phyloP scores from a whole-genome alignment of 2,329 filamentous ascomycete species.

The Alternaria conjuncta region DNA sequence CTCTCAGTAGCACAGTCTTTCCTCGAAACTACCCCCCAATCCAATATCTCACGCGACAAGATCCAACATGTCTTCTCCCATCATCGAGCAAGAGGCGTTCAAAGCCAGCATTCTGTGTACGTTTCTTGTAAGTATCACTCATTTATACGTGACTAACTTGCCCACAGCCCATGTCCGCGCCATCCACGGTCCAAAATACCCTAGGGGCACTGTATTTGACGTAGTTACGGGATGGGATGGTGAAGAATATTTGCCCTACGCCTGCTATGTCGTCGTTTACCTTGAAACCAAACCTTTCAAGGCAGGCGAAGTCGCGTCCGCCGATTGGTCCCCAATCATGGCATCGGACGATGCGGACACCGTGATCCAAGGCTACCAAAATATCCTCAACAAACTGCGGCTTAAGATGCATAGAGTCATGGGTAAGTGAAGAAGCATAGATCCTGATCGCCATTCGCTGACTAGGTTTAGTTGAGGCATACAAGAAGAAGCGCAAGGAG shows the following conservation, averaged over 20 bases:
- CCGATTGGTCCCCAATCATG: neutral
- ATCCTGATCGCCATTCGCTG: neutral
- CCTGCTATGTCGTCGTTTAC: neutral
- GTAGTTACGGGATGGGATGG: neutral
- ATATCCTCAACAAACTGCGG: neutral
- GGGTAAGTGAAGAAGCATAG: neutral
- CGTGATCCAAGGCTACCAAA: too few relatives aligned
- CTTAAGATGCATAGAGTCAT: neutral
- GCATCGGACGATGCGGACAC: too few relatives aligned
- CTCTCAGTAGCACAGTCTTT: too few relatives aligned
- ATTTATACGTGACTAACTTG: too few relatives aligned
- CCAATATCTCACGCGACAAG: too few relatives aligned
- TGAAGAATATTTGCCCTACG: rapidly evolving
- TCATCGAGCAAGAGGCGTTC: too few relatives aligned
- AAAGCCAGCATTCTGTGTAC: too few relatives aligned
- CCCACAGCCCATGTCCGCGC: neutral
- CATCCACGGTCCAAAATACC: neutral
- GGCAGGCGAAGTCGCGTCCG: neutral
- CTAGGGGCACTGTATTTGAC: neutral
- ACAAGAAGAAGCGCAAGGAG: neutral
- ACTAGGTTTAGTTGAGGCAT: neutral
- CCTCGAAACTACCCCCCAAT: too few relatives aligned
- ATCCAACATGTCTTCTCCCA: too few relatives aligned
- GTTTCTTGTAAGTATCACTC: too few relatives aligned
- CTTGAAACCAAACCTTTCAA: neutral